Base-by-base conservation (phyloP, 257 asterid species). In the Cruciata laevipes region DNA sequence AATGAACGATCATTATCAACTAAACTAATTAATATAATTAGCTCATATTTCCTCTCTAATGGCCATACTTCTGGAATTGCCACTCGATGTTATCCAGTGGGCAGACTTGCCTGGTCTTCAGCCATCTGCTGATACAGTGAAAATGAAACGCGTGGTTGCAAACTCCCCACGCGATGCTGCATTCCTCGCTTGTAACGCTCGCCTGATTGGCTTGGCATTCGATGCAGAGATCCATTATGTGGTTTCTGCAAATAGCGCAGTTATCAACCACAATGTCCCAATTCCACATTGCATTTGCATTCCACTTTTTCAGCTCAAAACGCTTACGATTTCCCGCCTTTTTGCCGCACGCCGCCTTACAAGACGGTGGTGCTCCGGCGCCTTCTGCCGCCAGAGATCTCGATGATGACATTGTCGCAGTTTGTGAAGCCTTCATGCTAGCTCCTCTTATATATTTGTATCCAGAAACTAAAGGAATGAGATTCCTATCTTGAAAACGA, bases 141-240 rank as follows among this genome's bases (percentile, higher is more conserved):
- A 93, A 93, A 81, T 93, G 99, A 81, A 93, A 93, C 52, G 99
- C 99, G 65, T 90, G 99, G 81, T 90, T 93, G 83, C 99, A 93
- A 67, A 88, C 96, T 27, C 98, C 98, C 98, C 98, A 92, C 78
- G 97, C 98, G 71, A 86, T 95, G 0, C 97, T 87, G 81, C 98
- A 92, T 69, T 92, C 98, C 85, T 92, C 97, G 73, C 97, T 92
- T 5, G 98, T 92, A 4, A 95, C 96, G 63, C 97, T 92, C 69
- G 97, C 96, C 74, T 92, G 97, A 84, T 92, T 92, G 63, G 98
- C 97, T 83, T 92, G 98, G 69, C 98, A 92, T 86, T 92, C 98
- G 3, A 89, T 87, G 76, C 98, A 92, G 18, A 89, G 95, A 85
- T 92, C 98, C 98, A 92, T 92, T 71, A 92, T 92, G 59, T 92